phyloP scores from a whole-genome alignment of 169 alveolate genomes.

The Theileria orientalis region DNA sequence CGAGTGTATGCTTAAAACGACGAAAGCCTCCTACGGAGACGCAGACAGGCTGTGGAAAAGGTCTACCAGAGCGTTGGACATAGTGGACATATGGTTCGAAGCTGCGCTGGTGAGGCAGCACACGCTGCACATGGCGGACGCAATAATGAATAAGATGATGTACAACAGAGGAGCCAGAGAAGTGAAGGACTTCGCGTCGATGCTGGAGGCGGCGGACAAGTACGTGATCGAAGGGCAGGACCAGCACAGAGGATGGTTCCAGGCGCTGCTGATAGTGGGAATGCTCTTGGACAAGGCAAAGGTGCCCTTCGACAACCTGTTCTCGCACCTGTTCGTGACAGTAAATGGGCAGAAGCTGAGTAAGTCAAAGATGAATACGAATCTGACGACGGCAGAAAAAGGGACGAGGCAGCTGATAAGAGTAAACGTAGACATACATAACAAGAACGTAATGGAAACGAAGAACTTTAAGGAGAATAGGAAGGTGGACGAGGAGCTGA shows the following conservation, averaged over 20 bases:
- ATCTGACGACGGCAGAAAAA: background rate
- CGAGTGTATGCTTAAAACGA: background rate
- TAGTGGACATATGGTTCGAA: conserved; percentile 83
- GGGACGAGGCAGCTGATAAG: background rate
- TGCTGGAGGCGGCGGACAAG: background rate
- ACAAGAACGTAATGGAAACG: background rate
- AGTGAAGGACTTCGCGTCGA: background rate
- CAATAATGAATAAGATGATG: conserved; percentile 9
- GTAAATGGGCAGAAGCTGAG: conserved; percentile 35
- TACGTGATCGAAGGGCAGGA: conserved; percentile 80
- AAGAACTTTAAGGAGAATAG: background rate
- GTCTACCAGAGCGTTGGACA: conserved; percentile 6
- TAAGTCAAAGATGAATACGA: conserved; percentile 19
- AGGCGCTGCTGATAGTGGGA: conserved; percentile 62
- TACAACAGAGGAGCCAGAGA: background rate
- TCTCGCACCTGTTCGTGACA: conserved; percentile 60
- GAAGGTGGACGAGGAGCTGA: background rate
- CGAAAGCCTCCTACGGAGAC: background rate
- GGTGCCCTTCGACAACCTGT: conserved; percentile 22
- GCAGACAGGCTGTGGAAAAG: conserved; percentile 6
- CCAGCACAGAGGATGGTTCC: conserved; percentile 87
- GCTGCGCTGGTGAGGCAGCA: conserved; percentile 63
- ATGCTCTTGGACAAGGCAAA: conserved; percentile 18
- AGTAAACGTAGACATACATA: background rate
- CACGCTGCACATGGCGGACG: conserved; percentile 10